phyloP scores from a whole-genome alignment of 495 filamentous ascomycete species.

The Penicillium flavigenum region DNA sequence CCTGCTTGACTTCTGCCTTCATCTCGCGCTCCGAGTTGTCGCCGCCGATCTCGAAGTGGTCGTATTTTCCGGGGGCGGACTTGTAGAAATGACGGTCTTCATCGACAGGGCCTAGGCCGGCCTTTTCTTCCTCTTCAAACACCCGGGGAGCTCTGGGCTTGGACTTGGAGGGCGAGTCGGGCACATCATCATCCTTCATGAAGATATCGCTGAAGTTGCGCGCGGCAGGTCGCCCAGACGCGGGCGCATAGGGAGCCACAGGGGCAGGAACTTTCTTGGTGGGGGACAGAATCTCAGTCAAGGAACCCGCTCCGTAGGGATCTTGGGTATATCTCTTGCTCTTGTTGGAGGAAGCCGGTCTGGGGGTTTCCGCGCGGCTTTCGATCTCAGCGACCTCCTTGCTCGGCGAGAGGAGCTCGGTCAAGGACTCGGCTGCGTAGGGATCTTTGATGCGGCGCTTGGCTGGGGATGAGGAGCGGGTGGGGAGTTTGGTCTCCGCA shows the following conservation, averaged over 20 bases:
- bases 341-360: constrained; percentile 10
- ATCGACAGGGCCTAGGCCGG: constrained; percentile 22
- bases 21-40: constrained; percentile 44
- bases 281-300: constrained; percentile 29
- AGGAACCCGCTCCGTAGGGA: constrained; percentile 27
- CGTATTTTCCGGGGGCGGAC: constrained; percentile 70
- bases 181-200: constrained; percentile 45
- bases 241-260: constrained; percentile 40
- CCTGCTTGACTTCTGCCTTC: constrained; percentile 38
- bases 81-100: constrained; percentile 49
- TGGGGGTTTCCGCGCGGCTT: background rate
- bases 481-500: constrained; percentile 33
- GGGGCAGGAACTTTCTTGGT: constrained; percentile 20
- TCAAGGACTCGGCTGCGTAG: constrained; percentile 67
- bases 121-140: constrained; percentile 49
- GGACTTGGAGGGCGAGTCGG: constrained; percentile 51
- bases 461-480: constrained; percentile 46
- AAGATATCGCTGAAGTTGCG: constrained; percentile 67
- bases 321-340: constrained; percentile 27
- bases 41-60: constrained; percentile 84
- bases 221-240: constrained; percentile 59
- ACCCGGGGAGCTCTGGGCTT: constrained; percentile 67
- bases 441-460: constrained; percentile 61
- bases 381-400: constrained; percentile 28
- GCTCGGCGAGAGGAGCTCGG: constrained; percentile 38